Conservation (phyloP, 2,329 filamentous ascomycete genomes). For the Aspergillus viridinutans region DNA sequence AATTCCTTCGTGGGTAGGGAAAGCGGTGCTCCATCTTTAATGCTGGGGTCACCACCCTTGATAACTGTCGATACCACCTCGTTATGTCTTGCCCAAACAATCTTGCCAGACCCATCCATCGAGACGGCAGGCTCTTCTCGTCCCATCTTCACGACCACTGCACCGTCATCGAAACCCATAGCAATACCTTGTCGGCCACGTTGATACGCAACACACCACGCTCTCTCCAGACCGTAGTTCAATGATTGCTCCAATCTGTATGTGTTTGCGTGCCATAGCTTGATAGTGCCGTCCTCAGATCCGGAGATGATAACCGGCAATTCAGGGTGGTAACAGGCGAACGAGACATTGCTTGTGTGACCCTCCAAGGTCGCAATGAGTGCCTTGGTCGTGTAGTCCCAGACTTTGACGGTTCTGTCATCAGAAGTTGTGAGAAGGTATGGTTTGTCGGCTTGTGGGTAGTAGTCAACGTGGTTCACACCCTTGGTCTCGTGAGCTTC, state of each 20-base stretch:
- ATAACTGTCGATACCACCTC: conserved; percentile 94
- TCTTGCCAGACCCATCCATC: conserved; percentile 93
- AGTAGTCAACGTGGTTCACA: conserved; percentile 95
- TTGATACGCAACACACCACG: conserved; percentile 97
- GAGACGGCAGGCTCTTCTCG: conserved; percentile 95
- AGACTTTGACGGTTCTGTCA: conserved; percentile 94
- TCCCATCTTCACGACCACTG: conserved; percentile 96
- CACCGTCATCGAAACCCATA: conserved; percentile 95
- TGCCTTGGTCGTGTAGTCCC: conserved; percentile 98
- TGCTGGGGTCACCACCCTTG: conserved; percentile 75
- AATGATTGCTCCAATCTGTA: conserved; percentile 94
- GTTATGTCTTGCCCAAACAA: conserved; percentile 93
- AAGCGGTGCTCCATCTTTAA: conserved; percentile 88
- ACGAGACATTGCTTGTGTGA: conserved; percentile 96
- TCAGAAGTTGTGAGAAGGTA: conserved; percentile 96
- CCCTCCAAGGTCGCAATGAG: conserved; percentile 94
- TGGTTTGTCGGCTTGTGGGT: conserved; percentile 64
- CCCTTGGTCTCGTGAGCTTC: conserved; percentile 97
- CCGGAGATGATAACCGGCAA: conserved; percentile 95
- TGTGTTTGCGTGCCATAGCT: conserved; percentile 98
- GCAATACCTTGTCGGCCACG: conserved; percentile 91
- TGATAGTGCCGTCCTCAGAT: conserved; percentile 94
- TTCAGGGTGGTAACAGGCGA: conserved; percentile 96
- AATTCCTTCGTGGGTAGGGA: conserved; percentile 88
- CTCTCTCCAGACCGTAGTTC: conserved; percentile 91